A percentile compares a stretch with the other conserved stretches of the same genome.
These are phyloP conservation scores for Chaetomium fimeti DNA, from an alignment of 495 filamentous ascomycete species.

Conservation along the genomic window DNA sequence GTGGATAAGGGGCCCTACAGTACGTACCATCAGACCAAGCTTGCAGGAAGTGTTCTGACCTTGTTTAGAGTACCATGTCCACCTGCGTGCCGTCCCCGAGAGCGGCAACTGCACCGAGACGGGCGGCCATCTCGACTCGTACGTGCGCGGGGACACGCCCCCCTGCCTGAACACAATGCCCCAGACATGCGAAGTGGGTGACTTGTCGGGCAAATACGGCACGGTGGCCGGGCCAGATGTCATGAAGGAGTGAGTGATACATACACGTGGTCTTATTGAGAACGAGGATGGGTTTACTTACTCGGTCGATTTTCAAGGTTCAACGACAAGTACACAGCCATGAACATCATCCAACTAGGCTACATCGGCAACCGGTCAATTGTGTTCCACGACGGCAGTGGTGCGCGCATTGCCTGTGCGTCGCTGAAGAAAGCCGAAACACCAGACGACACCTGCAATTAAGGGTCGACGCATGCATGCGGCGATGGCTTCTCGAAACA, in stretches of 20 bases:
- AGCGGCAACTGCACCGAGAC: slow-evolving; percentile 75
- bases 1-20: slow-evolving; percentile 63
- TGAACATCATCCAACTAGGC: slow-evolving; percentile 52
- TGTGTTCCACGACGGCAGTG: slow-evolving; percentile 67
- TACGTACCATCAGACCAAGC: slow-evolving; percentile 33
- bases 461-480: neutral
- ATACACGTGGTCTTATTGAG: neutral
- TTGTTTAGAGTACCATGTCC: slow-evolving; percentile 71
- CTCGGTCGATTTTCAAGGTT: slow-evolving; percentile 43
- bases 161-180: slow-evolving; percentile 62
- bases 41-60: slow-evolving; percentile 15
- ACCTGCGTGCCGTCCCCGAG: slow-evolving; percentile 63
- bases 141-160: slow-evolving; percentile 59
- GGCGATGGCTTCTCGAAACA: neutral
- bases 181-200: slow-evolving; percentile 74
- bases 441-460: neutral
- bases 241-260: slow-evolving; percentile 35
- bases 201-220: slow-evolving; percentile 79
- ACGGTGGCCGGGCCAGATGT: slow-evolving; percentile 50
- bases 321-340: slow-evolving; percentile 65
- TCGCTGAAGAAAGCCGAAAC: slow-evolving; percentile 50
- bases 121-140: slow-evolving; percentile 55
- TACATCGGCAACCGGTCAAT: slow-evolving; percentile 76
- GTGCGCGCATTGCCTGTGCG: slow-evolving; percentile 64
- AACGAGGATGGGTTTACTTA: neutral